Base-by-base conservation (phyloP, 208 protist species). In the Leishmania lainsoni region DNA sequence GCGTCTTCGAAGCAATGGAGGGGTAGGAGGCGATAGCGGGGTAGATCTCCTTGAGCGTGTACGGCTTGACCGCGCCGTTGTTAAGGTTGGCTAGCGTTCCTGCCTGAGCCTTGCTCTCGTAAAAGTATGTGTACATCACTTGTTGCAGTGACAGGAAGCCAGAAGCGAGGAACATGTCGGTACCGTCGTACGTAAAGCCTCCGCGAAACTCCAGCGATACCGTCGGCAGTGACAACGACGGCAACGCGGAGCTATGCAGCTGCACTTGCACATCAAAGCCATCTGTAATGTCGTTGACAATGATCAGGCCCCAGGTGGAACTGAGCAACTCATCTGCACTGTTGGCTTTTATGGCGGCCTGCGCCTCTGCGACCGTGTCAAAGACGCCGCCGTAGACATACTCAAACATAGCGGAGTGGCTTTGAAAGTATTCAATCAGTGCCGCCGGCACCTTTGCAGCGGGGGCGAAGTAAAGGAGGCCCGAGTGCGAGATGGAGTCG, bases 111-210 rank as follows among this genome's bases (percentile, higher is more conserved):
- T 77, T 83, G 4, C 76, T 71, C 29, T 56, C 22, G 52, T 94
- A 81, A 58, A 87, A 92, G 81, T 93, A 95, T 65, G 92, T 88
- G 65, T 88, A 87, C 58, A 97, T 68, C 54, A 86, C 42, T 66
- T 86, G 89, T 78, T 97, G 91, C 66, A 97, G 78, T 22, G 89
- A 87, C 29, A 92, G 16, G 75, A 93, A 97, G 20, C 94, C 94
- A 9, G 92, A 96, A 42, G 83, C 58, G 69, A 95, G 56, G 85
- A 94, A 97, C 87, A 94, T 92, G 81, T 93, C 90, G 12, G 81
- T 82, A 59, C 84, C 83, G 70, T 95, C 89, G 59, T 79, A 90
- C 32, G 77, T 74, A 73, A 83, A 90, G 73, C 82, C 83, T 52
- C 87, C 88, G 12, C 79, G 82, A 81, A 88, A 95, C 73, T 85